Conservation (phyloP, 2,329 filamentous ascomycete species). For the Phoma sp. region DNA sequence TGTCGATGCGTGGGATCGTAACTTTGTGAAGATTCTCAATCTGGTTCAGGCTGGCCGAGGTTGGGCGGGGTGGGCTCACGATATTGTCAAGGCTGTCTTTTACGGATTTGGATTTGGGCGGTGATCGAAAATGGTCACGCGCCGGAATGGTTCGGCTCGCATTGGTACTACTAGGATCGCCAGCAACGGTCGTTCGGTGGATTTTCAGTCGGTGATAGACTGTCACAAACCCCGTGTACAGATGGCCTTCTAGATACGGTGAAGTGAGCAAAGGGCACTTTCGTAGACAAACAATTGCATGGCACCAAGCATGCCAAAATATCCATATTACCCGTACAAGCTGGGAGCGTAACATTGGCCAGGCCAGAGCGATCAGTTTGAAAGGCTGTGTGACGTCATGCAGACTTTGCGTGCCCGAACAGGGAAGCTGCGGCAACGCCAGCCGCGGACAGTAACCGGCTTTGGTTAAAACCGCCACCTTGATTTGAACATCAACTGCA, state of each 20-base stretch:
- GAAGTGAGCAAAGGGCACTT: neutral
- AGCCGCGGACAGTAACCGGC: conserved; percentile 13
- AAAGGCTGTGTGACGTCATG: conserved; percentile 9
- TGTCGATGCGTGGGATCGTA: conserved; percentile 62
- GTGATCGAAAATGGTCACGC: conserved; percentile 9
- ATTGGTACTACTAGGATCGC: neutral
- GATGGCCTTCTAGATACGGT: neutral
- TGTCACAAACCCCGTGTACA: neutral
- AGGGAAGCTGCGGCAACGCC: conserved; percentile 12
- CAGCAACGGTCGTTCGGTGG: neutral
- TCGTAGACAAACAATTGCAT: conserved; percentile 9
- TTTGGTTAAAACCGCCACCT: conserved; percentile 12
- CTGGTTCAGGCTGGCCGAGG: conserved; percentile 57
- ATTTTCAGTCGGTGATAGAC: neutral
- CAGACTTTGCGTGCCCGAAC: neutral
- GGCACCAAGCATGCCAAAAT: conserved; percentile 14
- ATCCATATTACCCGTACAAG: conserved; percentile 1
- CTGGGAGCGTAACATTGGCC: neutral
- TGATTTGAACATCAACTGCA: conserved; percentile 4
- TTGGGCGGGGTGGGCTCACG: conserved; percentile 59
- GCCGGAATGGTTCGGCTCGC: conserved; percentile 9
- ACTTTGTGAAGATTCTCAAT: conserved; percentile 63
- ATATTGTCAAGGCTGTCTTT: conserved; percentile 45
- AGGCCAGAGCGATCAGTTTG: neutral
- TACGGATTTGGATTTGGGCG: conserved; percentile 33